These are phyloP conservation scores for Cyberlindnera mississippiensis DNA, from an alignment of 805 yeast species.

Conservation along the genomic window DNA sequence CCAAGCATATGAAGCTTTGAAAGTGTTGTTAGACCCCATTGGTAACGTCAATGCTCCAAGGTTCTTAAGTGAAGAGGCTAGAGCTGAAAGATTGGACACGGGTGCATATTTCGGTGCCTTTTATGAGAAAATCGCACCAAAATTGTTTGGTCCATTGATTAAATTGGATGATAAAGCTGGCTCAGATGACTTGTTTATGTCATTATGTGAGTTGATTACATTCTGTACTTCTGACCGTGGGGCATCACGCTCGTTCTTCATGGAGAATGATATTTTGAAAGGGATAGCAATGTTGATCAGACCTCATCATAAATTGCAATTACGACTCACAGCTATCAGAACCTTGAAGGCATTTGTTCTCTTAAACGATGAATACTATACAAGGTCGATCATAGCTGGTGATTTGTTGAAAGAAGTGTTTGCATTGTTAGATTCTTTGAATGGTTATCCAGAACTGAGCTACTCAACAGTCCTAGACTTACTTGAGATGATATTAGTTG, in stretches of 20 bases:
- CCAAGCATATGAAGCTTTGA: slow-evolving; percentile 81
- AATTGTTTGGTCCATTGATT: slow-evolving; percentile 47
- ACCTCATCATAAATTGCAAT: slow-evolving; percentile 37
- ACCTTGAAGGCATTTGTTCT: slow-evolving; percentile 60
- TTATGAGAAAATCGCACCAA: slow-evolving; percentile 58
- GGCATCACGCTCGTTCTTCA: slow-evolving; percentile 57
- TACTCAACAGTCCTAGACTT: slow-evolving; percentile 76
- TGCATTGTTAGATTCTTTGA: slow-evolving; percentile 43
- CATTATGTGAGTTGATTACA: slow-evolving; percentile 65
- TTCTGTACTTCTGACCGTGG: slow-evolving; percentile 57
- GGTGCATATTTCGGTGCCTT: slow-evolving; percentile 52
- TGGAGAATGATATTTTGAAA: slow-evolving; percentile 52
- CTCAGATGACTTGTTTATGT: slow-evolving; percentile 45
- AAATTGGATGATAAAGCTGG: slow-evolving; percentile 6
- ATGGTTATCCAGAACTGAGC: slow-evolving; percentile 54
- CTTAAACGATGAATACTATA: slow-evolving; percentile 60
- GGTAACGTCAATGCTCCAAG: slow-evolving; percentile 18
- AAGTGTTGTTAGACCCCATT: slow-evolving; percentile 57
- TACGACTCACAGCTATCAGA: slow-evolving; percentile 65
- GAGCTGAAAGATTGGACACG: slow-evolving; percentile 31
- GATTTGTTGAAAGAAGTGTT: slow-evolving; percentile 50
- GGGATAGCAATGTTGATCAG: slow-evolving; percentile 51
- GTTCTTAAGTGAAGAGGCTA: slow-evolving; percentile 23
- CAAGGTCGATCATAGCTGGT: slow-evolving; percentile 51
- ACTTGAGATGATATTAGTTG: slow-evolving; percentile 41